A percentile compares a stretch with the other conserved stretches of the same genome.
Conservation (phyloP, 768 basidiomycete species). For the Mrakia gelida region DNA sequence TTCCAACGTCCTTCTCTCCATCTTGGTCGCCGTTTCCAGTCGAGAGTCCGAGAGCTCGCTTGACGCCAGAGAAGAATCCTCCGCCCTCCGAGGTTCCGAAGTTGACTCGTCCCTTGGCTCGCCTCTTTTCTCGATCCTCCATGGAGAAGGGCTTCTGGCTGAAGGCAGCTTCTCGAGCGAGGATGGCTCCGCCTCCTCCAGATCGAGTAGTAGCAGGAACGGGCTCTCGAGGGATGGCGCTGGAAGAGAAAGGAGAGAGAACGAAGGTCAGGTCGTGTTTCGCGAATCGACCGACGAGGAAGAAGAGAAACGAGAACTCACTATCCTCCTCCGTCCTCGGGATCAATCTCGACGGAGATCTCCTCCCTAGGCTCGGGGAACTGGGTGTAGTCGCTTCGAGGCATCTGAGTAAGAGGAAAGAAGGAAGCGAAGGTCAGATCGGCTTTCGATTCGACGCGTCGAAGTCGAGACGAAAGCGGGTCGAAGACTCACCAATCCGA, state of each 20-base stretch:
- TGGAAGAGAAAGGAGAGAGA: neutral
- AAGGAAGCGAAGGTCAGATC: neutral
- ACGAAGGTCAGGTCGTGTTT: neutral
- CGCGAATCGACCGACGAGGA: neutral
- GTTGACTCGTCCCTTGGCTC: constrained; percentile 13
- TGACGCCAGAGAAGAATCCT: constrained; percentile 3
- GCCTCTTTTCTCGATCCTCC: constrained; percentile 17
- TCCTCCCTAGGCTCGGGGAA: constrained; percentile 18
- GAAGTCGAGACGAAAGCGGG: neutral
- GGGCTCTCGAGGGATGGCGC: constrained; percentile 13
- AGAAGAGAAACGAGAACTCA: neutral
- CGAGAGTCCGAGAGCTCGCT: neutral
- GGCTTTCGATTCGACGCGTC: neutral
- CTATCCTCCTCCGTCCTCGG: neutral
- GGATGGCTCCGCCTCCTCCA: neutral
- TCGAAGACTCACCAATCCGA: constrained; percentile 1
- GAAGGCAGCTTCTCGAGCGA: constrained; percentile 11
- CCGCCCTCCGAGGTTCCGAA: neutral
- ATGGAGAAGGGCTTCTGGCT: constrained; percentile 12
- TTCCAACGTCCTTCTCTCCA: constrained; percentile 4
- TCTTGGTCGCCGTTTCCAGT: neutral
- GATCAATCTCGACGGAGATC: neutral
- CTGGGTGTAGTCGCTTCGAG: constrained; percentile 14
- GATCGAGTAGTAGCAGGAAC: neutral
- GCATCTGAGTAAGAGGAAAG: neutral